Conservation (phyloP, 1,284 basidiomycete species). For the Ustilago curta region DNA sequence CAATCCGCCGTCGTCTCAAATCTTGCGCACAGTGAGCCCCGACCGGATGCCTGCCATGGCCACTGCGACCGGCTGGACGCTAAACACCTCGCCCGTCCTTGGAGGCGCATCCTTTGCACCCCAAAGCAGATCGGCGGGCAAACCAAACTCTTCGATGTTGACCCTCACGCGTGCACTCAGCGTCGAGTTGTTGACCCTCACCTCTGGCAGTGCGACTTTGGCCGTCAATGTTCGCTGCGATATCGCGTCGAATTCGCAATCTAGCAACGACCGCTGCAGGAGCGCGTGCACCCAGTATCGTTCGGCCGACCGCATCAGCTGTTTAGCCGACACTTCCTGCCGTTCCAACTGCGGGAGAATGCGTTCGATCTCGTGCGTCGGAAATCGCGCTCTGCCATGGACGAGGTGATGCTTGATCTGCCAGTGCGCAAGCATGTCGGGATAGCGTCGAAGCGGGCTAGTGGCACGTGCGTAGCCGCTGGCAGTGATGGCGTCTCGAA, state of each 20-base stretch:
- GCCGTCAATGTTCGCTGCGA: slow-evolving; percentile 23
- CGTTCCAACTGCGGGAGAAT: slow-evolving; percentile 47
- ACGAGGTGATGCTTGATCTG: slow-evolving; percentile 84
- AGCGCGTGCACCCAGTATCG: slow-evolving; percentile 48
- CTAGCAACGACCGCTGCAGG: slow-evolving; percentile 29
- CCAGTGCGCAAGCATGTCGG: slow-evolving; percentile 90
- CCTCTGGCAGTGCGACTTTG: slow-evolving; percentile 32
- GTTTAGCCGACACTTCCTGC: slow-evolving; percentile 43
- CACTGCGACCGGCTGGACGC: slow-evolving; percentile 21
- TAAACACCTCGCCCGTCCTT: slow-evolving; percentile 15
- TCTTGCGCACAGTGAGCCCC: slow-evolving; percentile 28
- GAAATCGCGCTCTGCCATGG: slow-evolving; percentile 12
- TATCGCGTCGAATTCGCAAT: neutral
- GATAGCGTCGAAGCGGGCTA: slow-evolving; percentile 86
- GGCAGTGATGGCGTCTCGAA: slow-evolving; percentile 21
- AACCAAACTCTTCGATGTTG: slow-evolving; percentile 32
- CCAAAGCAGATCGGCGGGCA: slow-evolving; percentile 51
- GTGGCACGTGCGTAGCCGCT: slow-evolving; percentile 81
- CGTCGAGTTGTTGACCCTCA: slow-evolving; percentile 32
- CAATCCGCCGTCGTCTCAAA: neutral
- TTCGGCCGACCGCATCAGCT: slow-evolving; percentile 31
- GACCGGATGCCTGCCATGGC: slow-evolving; percentile 33
- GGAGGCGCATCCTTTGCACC: slow-evolving; percentile 16
- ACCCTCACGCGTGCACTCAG: slow-evolving; percentile 40
- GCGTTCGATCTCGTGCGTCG: slow-evolving; percentile 7